Base-by-base conservation (phyloP, 1,284 basidiomycete species). In the Irpex rosettiformis region DNA sequence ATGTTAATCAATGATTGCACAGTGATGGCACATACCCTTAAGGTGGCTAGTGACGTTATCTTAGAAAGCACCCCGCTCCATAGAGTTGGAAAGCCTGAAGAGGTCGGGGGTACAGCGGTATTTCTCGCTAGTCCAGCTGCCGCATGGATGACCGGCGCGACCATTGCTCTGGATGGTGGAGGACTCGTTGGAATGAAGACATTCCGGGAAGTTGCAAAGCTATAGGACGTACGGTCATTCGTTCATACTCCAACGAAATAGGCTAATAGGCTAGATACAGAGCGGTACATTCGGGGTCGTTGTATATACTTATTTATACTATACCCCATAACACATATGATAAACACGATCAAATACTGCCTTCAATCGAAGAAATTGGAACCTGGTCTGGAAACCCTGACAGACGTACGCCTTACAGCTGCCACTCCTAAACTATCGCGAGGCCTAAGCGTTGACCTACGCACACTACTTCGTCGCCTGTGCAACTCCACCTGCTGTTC, bases 1-100 rank as follows among this genome's bases (percentile, higher is more conserved):
- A 37, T 51, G 57, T 29, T 49, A 52, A 47, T 42, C 51, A 10
- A 16, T 58, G 28, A 28, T 45, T 55, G 33, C 42, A 18, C 57
- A 85, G 83, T 89, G 84, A 89, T 87, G 73, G 79, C 79, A 3
- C 75, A 81, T 28, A 83, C 81, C 10, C 73, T 89, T 33, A 75
- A 79, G 40, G 73, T 75, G 1, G 67, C 71, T 18, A 81, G 83
- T 51, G 77, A 83, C 21, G 62, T 70, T 13, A 75, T 89, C 56
- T 69, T 79, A 2, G 72, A 65, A 37, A 54, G 67, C 56, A 76
- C 86, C 24, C 86, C 86, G 1, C 71, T 81, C 52, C 74, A 21
- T 75, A 47, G 86, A 8, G 81, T 88, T 56, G 87, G 88, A 13
- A 75, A 75, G 13, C 80, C 84, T 0, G 82, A 86, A 67, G 87